phyloP scores from a whole-genome alignment of 768 basidiomycete species.

The Tylopilus sp. region DNA sequence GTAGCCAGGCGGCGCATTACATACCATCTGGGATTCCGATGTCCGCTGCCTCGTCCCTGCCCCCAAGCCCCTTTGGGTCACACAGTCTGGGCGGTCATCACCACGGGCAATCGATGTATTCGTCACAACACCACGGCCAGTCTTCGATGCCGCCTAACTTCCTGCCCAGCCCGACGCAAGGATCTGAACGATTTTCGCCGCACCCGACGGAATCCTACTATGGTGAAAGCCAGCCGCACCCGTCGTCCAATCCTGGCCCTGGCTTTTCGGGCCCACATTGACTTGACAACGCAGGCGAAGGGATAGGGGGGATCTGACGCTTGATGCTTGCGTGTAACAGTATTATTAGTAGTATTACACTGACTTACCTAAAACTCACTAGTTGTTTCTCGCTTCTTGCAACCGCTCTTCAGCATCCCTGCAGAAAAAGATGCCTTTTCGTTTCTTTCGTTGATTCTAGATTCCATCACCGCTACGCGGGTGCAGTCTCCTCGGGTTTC shows the following conservation, averaged over 20 bases:
- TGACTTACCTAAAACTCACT: conserved; percentile 31
- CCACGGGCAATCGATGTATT: conserved; percentile 29
- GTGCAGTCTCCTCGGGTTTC: conserved; percentile 21
- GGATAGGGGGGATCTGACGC: conserved; percentile 21
- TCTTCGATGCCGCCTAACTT: conserved; percentile 25
- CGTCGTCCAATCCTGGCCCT: conserved; percentile 26
- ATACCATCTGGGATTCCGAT: conserved; percentile 42
- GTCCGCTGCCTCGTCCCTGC: conserved; percentile 49
- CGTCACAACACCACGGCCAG: conserved; percentile 31
- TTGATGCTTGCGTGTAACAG: conserved; percentile 29
- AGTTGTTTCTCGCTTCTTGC: conserved; percentile 31
- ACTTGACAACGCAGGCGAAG: conserved; percentile 4
- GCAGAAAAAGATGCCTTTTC: conserved; percentile 21
- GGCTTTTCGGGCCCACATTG: conserved; percentile 31
- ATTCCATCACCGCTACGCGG: conserved; percentile 21
- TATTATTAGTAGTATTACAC: conserved; percentile 35
- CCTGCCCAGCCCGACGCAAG: conserved; percentile 30
- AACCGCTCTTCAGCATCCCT: conserved; percentile 16
- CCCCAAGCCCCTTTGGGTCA: conserved; percentile 34
- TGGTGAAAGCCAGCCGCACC: conserved; percentile 27
- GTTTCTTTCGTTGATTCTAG: conserved; percentile 16
- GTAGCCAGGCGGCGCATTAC: conserved; percentile 27
- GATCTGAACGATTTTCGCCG: conserved; percentile 25
- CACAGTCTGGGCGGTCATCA: conserved; percentile 27
- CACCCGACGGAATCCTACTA: conserved; percentile 31